Percentiles rank a stretch among this genome's conserved stretches.
These are phyloP conservation scores for Bromus sterilis DNA, from an alignment of 176 grass and related monocot genomes.

Conservation along the genomic window DNA sequence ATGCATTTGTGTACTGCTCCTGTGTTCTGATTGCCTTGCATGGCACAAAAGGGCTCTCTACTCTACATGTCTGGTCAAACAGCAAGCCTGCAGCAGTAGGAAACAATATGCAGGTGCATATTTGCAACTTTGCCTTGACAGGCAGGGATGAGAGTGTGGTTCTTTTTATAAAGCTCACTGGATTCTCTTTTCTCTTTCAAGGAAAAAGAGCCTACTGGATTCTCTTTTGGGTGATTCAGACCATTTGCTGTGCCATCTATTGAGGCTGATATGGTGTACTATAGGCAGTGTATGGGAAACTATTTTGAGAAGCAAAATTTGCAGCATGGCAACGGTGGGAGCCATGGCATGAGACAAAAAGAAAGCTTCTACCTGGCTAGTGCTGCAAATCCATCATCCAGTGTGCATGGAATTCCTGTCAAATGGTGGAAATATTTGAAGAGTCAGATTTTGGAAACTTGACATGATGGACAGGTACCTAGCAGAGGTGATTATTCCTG, in stretches of 20 bases:
- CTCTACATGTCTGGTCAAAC: slow-evolving; percentile 40
- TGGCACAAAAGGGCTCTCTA: slow-evolving; percentile 41
- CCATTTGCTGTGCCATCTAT: slow-evolving; percentile 22
- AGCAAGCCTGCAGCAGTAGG: slow-evolving; percentile 28
- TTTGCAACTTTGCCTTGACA: slow-evolving; percentile 45
- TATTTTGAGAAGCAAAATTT: slow-evolving; percentile 3
- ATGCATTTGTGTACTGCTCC: slow-evolving; percentile 35
- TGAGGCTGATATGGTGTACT: slow-evolving; percentile 32
- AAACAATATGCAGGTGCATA: slow-evolving; percentile 43
- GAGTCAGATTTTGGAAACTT: not conserved
- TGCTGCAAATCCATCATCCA: not conserved
- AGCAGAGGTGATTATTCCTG: slow-evolving; percentile 8
- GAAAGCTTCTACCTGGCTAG: slow-evolving; percentile 1
- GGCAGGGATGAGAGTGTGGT: slow-evolving; percentile 37
- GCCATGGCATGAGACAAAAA: slow-evolving; percentile 9
- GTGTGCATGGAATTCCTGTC: slow-evolving; percentile 9
- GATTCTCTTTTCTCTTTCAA: slow-evolving; percentile 28
- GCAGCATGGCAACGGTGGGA: slow-evolving; percentile 10
- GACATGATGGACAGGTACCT: slow-evolving; percentile 16
- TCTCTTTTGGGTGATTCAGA: slow-evolving; percentile 44
- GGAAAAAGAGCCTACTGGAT: slow-evolving; percentile 4
- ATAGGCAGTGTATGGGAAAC: slow-evolving; percentile 13
- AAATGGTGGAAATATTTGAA: slow-evolving; percentile 24
- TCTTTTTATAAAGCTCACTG: slow-evolving; percentile 55
- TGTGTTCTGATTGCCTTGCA: slow-evolving; percentile 39